Base-by-base conservation (phyloP, 2,329 filamentous ascomycete genomes). In the Claviceps spartinae region DNA sequence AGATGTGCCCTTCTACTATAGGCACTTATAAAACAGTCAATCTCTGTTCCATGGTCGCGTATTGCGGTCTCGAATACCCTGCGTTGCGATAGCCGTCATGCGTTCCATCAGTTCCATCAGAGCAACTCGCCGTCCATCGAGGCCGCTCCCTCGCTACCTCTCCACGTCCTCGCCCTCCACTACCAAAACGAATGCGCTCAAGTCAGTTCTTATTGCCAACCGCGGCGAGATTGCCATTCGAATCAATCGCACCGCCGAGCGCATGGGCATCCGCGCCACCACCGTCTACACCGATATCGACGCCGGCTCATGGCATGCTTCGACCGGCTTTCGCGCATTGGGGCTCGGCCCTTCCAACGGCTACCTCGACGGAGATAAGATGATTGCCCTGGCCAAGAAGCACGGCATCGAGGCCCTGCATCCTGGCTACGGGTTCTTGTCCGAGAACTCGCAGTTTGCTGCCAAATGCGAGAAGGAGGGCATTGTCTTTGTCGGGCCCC, bases 201-300 rank as follows among this genome's bases (percentile, higher is more conserved):
- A 81, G 52, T 95, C 89, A 8, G 86, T 97, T 43, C 77, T 98
- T 24, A 97, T 98, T 65, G 93, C 93, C 51, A 98, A 98, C 67
- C 84, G 93, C 60, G 93, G 93, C 61, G 93, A 98, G 70, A 98
- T 98, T 61, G 93, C 93, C 48, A 76, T 98, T 65, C 86, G 93
- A 59, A 93, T 98, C 59, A 86, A 90, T 58, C 81, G 83, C 58
- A 98, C 93, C 22, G 93, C 93, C 37, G 77, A 86, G 49, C 81
- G 85, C 57, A 85, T 95, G 64, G 91, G 93, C 53, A 95, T 98
- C 63, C 82, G 83, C 56, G 95, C 91, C 18, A 96, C 91, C 0
- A 96, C 91, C 0, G 78, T 98, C 54, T 98, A 95, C 69, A 98
- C 93, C 7, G 87, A 95, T 58, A 87, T 91, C 41, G 93, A 98